A percentile compares a stretch with the other conserved stretches of the same genome.
Conservation (phyloP, 805 yeast genomes). For the Candida jianshihensis region DNA sequence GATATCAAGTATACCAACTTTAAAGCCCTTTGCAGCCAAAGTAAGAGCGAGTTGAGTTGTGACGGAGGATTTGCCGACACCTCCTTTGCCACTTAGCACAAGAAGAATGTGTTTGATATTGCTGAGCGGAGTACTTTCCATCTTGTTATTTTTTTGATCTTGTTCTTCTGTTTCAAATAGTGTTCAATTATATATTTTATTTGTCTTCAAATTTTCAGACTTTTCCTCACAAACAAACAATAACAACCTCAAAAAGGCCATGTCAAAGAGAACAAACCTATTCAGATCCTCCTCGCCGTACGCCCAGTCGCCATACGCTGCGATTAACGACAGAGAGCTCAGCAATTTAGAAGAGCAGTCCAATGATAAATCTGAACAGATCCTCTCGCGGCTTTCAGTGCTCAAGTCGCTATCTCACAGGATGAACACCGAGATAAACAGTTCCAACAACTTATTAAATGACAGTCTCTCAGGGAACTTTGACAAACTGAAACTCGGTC, state of each 20-base stretch:
- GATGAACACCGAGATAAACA: neutral
- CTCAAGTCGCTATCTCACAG: neutral
- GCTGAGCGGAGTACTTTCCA: constrained; percentile 23
- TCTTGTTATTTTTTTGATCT: no score
- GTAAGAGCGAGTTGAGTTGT: constrained; percentile 92
- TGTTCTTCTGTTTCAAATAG: no score
- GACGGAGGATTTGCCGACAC: constrained; percentile 95
- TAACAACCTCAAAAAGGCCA: neutral
- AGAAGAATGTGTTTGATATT: constrained; percentile 71
- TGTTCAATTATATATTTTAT: no score
- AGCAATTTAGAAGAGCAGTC: neutral
- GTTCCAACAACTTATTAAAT: neutral
- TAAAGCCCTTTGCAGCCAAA: constrained; percentile 58
- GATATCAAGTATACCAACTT: constrained; percentile 92
- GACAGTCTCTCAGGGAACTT: neutral
- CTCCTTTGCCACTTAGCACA: constrained; percentile 55
- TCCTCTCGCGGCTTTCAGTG: neutral
- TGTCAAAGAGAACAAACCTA: neutral
- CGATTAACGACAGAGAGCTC: neutral
- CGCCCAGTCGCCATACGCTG: neutral
- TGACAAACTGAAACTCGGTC: neutral
- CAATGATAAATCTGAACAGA: neutral
- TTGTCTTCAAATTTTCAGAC: no score
- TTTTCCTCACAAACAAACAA: neutral
- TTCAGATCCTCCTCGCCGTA: neutral